Conservation (phyloP, 176 grass and related monocot species). For the Otatea glauca region DNA sequence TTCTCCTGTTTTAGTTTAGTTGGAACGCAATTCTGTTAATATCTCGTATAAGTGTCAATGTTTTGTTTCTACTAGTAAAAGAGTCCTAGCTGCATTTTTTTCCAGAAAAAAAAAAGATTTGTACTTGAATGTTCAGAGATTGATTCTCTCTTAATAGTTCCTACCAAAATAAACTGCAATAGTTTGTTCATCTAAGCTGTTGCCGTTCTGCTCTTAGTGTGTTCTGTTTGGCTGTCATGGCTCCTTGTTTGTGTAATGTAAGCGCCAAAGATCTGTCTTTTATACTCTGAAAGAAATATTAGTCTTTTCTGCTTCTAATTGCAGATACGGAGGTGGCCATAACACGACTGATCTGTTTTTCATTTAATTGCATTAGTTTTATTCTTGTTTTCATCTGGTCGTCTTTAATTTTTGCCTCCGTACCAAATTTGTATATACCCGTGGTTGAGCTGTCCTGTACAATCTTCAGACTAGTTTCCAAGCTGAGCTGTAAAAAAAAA, state of each 20-base stretch:
- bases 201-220: neutral
- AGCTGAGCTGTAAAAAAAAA: neutral
- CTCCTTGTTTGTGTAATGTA: no score
- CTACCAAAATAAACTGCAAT: neutral
- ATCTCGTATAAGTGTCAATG: neutral
- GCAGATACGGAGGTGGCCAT: no score
- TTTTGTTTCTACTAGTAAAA: neutral
- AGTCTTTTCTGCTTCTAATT: neutral
- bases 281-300: no score
- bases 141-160: neutral
- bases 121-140: conserved; percentile 15
- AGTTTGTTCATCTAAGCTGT: neutral
- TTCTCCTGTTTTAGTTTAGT: neutral
- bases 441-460: neutral
- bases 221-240: no score
- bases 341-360: no score
- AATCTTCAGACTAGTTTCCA: neutral
- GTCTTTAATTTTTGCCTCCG: neutral
- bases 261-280: no score
- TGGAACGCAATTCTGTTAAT: neutral
- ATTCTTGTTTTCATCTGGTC: neutral
- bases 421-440: neutral
- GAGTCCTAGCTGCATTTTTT: neutral
- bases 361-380: no score
- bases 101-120: neutral